These are phyloP conservation scores for Chalciporus piperatus DNA, from an alignment of 768 basidiomycete species.

Conservation along the genomic window DNA sequence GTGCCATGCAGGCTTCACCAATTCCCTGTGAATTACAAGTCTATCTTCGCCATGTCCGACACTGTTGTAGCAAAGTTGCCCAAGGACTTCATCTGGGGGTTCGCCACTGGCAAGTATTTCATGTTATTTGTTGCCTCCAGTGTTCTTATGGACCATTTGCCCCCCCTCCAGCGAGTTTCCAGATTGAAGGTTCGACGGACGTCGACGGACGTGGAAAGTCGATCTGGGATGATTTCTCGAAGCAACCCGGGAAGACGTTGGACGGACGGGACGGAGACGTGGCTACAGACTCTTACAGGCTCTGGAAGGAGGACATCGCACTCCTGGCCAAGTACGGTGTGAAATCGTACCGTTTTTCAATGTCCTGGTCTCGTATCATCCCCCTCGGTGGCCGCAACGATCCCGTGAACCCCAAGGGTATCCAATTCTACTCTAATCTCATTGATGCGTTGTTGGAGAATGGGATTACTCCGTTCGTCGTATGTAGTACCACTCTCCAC, in stretches of 20 bases:
- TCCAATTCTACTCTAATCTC: slow-evolving; percentile 66
- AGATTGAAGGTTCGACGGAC: slow-evolving; percentile 67
- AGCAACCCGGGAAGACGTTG: slow-evolving; percentile 61
- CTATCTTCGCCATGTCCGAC: slow-evolving; percentile 21
- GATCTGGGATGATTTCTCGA: slow-evolving; percentile 74
- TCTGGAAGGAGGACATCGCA: slow-evolving; percentile 66
- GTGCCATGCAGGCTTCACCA: slow-evolving; percentile 25
- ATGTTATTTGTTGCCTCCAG: background rate
- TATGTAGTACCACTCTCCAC: slow-evolving; percentile 30
- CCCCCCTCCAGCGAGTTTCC: slow-evolving; percentile 54
- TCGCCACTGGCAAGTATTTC: slow-evolving; percentile 55
- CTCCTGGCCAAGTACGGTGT: slow-evolving; percentile 63
- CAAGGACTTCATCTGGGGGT: slow-evolving; percentile 66
- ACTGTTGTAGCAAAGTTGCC: slow-evolving; percentile 43
- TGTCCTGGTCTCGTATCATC: slow-evolving; percentile 75
- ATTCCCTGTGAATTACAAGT: background rate
- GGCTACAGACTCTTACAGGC: slow-evolving; percentile 67
- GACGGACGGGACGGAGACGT: slow-evolving; percentile 68
- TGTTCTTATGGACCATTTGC: background rate
- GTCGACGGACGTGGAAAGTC: slow-evolving; percentile 63
- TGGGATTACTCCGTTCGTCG: slow-evolving; percentile 68
- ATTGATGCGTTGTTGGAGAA: slow-evolving; percentile 64
- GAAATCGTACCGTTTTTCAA: slow-evolving; percentile 72
- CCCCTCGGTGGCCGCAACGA: slow-evolving; percentile 72
- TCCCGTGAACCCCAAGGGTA: slow-evolving; percentile 67